A percentile compares a stretch with the other conserved stretches of the same genome.
phyloP scores from a whole-genome alignment of 768 basidiomycete genomes.

The Naematelia aurantialba region DNA sequence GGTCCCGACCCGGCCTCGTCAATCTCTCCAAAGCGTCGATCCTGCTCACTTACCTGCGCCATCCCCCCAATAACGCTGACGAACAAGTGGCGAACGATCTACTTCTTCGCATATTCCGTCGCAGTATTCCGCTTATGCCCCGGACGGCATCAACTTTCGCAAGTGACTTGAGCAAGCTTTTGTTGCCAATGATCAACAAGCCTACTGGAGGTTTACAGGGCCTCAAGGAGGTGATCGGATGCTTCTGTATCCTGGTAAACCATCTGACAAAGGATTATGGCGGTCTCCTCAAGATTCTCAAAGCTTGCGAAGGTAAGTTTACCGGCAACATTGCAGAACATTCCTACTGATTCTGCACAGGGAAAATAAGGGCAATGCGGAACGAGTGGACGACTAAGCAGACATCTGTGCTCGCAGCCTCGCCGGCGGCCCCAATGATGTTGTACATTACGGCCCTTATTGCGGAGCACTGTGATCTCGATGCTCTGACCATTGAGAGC shows the following conservation, averaged over 20 bases:
- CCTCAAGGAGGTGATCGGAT: constrained; percentile 86
- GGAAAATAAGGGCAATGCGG: constrained; percentile 57
- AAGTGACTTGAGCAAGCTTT: constrained; percentile 69
- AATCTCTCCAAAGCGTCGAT: constrained; percentile 77
- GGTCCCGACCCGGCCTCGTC: constrained; percentile 63
- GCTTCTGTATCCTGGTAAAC: constrained; percentile 79
- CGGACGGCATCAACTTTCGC: constrained; percentile 86
- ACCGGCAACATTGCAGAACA: too few relatives aligned
- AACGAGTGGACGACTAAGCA: constrained; percentile 57
- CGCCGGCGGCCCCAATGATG: constrained; percentile 54
- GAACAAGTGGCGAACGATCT: constrained; percentile 81
- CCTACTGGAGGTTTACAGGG: constrained; percentile 65
- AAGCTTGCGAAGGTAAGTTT: constrained; percentile 73
- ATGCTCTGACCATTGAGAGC: constrained; percentile 64
- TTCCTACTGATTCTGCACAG: constrained; percentile 4
- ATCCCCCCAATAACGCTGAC: constrained; percentile 59
- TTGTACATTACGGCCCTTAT: constrained; percentile 81
- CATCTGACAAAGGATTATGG: constrained; percentile 81
- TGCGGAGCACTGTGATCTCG: constrained; percentile 85
- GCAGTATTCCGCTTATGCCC: constrained; percentile 80
- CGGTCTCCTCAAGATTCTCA: constrained; percentile 71
- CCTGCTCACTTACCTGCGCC: constrained; percentile 73
- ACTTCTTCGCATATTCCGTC: constrained; percentile 80
- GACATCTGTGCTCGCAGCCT: background rate
- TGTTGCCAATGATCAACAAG: constrained; percentile 89